Evolutionary conservation across 495 filamentous ascomycete species (phyloP).

Genomic region (Penicillium simplicissimum): DNA sequence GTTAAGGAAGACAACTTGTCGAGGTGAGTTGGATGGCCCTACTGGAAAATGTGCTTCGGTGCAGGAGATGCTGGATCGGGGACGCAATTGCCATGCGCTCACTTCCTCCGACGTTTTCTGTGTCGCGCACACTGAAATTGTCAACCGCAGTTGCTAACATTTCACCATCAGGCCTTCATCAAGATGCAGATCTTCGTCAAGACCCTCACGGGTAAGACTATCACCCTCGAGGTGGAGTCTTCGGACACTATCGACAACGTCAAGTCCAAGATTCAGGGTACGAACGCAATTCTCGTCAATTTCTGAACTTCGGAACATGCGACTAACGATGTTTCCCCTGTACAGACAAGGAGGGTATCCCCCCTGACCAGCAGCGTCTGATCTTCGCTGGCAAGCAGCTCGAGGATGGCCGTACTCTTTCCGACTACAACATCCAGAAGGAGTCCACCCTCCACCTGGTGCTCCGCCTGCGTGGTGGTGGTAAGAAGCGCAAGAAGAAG

Average conservation of each 20-base stretch:
- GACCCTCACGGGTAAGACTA: constrained; percentile 99
- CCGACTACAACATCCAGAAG: constrained; percentile 99
- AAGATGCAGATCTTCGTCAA: constrained; percentile 99
- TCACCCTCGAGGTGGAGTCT: constrained; percentile 99
- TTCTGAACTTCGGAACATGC: neutral
- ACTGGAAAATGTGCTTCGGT: neutral
- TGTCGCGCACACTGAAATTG: neutral
- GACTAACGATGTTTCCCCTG: constrained; percentile 15
- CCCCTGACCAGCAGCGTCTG: constrained; percentile 99
- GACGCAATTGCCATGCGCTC: constrained; percentile 13
- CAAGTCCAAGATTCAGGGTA: constrained; percentile 88
- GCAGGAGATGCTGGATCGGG: neutral
- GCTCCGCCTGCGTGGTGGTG: constrained; percentile 92
- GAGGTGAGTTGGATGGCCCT: constrained; percentile 43
- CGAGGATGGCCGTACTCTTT: constrained; percentile 98
- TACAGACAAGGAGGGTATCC: constrained; percentile 98
- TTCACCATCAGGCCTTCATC: constrained; percentile 49
- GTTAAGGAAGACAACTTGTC: constrained; percentile 62
- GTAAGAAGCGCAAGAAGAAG: constrained; percentile 99
- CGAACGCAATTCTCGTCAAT: constrained; percentile 13
- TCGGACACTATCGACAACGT: constrained; percentile 99
- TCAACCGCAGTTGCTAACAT: constrained; percentile 14
- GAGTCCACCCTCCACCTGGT: constrained; percentile 99
- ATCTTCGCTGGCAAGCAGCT: constrained; percentile 99
- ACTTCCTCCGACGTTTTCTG: neutral